phyloP scores from a whole-genome alignment of 2,329 filamentous ascomycete species.

The Catunica adiposa region DNA sequence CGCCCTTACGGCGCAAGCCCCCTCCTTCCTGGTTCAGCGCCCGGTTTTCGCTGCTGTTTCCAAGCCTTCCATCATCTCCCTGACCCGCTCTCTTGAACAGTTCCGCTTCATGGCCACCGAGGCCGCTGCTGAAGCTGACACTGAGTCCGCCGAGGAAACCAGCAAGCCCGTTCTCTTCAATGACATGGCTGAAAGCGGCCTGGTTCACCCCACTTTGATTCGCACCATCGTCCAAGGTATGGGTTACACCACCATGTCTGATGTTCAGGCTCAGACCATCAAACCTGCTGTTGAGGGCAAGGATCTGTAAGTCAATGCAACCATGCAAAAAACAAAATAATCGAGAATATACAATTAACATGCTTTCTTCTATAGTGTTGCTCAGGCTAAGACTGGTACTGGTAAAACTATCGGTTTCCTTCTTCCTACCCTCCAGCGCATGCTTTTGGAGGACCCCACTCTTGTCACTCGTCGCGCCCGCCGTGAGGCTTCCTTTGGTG shows the following conservation, averaged over 20 bases:
- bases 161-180: constrained; percentile 25
- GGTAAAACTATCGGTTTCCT: constrained; percentile 94
- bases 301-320: constrained; percentile 50
- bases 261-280: constrained; percentile 77
- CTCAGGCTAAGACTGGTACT: constrained; percentile 91
- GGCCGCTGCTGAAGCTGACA: constrained; percentile 10
- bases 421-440: constrained; percentile 66
- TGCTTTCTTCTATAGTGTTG: constrained; percentile 38
- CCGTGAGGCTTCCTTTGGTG: constrained; percentile 29
- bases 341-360: not conserved
- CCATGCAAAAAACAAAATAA: not conserved
- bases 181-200: constrained; percentile 29
- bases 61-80: constrained; percentile 9
- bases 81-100: constrained; percentile 13
- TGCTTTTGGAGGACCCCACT: constrained; percentile 46
- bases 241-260: constrained; percentile 73
- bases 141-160: not conserved
- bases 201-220: constrained; percentile 47
- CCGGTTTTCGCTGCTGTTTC: not conserved
- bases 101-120: constrained; percentile 14
- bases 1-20: not conserved
- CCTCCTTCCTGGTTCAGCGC: constrained; percentile 11
- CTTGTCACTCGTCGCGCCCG: constrained; percentile 33
- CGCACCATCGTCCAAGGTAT: constrained; percentile 53
- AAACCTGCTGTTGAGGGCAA: constrained; percentile 59